Percentiles rank a stretch among this genome's conserved stretches.
Conservation (phyloP, 495 filamentous ascomycete species). For the Penicillium simplicissimum region DNA sequence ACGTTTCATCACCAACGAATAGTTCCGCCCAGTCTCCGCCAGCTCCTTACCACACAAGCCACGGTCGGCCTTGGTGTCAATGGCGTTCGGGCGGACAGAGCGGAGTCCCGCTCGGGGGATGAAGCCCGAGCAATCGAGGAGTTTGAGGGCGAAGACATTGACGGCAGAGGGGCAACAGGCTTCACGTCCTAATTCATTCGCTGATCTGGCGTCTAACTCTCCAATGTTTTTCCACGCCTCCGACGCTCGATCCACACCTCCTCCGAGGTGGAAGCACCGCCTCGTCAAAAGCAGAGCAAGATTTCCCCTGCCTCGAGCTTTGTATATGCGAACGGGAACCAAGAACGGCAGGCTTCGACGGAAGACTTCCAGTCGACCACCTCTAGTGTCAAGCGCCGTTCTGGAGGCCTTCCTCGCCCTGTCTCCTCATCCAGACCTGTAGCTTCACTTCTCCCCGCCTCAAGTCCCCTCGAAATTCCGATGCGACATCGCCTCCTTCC, state of each 20-base stretch:
- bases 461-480: constrained; percentile 39
- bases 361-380: constrained; percentile 22
- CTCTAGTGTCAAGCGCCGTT: constrained; percentile 35
- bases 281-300: constrained; percentile 34
- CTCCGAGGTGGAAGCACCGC: constrained; percentile 26
- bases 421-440: constrained; percentile 27
- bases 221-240: constrained; percentile 78
- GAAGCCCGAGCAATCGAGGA: constrained; percentile 34
- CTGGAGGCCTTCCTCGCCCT: constrained; percentile 41
- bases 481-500: constrained; percentile 28
- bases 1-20: constrained; percentile 56
- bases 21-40: constrained; percentile 45
- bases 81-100: constrained; percentile 36
- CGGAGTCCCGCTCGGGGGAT: constrained; percentile 42
- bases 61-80: constrained; percentile 29
- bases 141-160: constrained; percentile 39
- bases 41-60: constrained; percentile 33
- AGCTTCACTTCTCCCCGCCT: constrained; percentile 41
- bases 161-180: constrained; percentile 30
- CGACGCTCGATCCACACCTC: constrained; percentile 57
- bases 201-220: constrained; percentile 32
- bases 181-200: constrained; percentile 37
- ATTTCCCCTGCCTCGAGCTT: constrained; percentile 50
- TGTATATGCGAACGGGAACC: constrained; percentile 55
- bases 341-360: constrained; percentile 35